phyloP scores from a whole-genome alignment of 495 filamentous ascomycete genomes.

The Hypoxylon fragiforme region DNA sequence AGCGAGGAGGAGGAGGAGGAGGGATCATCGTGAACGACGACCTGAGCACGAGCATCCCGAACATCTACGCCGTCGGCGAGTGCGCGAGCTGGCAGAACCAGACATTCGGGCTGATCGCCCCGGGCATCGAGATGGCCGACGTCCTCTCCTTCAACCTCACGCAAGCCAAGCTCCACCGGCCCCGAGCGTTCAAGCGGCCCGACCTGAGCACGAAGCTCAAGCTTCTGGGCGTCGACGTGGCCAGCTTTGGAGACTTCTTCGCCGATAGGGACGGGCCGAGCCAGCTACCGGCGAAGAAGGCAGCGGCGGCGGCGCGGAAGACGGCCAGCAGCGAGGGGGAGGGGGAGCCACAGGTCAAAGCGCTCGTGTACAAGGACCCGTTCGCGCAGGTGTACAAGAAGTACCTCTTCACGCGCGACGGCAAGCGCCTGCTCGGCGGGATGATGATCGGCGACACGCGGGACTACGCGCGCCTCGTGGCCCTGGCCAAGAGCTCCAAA shows the following conservation, averaged over 20 bases:
- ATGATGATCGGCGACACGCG: constrained; percentile 99
- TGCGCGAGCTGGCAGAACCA: constrained; percentile 94
- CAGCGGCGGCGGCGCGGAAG: constrained; percentile 43
- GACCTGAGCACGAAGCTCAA: constrained; percentile 95
- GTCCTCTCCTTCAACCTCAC: constrained; percentile 94
- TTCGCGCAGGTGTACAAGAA: constrained; percentile 97
- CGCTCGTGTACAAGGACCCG: constrained; percentile 89
- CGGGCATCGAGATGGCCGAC: constrained; percentile 96
- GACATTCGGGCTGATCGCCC: constrained; percentile 91
- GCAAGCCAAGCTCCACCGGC: constrained; percentile 71
- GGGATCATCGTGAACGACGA: constrained; percentile 75
- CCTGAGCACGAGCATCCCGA: constrained; percentile 69
- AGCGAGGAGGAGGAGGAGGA: constrained; percentile 78
- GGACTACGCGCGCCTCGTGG: constrained; percentile 92
- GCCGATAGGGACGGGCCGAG: constrained; percentile 88
- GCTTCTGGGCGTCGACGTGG: constrained; percentile 90
- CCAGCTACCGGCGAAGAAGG: constrained; percentile 62
- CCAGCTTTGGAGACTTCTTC: constrained; percentile 96
- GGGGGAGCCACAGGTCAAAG: constrained; percentile 75
- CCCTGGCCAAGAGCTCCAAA: constrained; percentile 91
- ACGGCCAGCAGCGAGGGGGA: constrained; percentile 51
- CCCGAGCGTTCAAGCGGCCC: constrained; percentile 75
- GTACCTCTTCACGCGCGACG: constrained; percentile 89
- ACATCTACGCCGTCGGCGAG: constrained; percentile 91
- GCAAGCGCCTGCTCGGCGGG: constrained; percentile 88